Percentiles rank a stretch among this genome's conserved stretches.
These are phyloP conservation scores for Boletus sp. DNA, from an alignment of 768 basidiomycete species.

Conservation along the genomic window DNA sequence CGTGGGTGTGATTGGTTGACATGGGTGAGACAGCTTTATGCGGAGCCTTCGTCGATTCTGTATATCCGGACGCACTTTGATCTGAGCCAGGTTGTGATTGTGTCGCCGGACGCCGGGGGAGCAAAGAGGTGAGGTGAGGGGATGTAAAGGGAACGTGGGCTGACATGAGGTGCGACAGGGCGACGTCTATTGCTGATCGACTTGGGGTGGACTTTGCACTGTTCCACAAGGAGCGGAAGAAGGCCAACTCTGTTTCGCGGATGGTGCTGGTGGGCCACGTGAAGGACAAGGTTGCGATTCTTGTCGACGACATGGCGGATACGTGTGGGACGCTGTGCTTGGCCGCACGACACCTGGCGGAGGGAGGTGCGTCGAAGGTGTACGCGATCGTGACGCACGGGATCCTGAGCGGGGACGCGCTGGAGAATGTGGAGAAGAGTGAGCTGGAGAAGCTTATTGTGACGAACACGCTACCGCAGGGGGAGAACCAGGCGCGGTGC, in stretches of 20 bases:
- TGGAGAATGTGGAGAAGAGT: constrained; percentile 68
- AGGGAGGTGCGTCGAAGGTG: constrained; percentile 84
- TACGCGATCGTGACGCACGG: constrained; percentile 97
- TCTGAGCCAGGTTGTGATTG: constrained; percentile 84
- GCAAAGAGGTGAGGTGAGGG: constrained; percentile 75
- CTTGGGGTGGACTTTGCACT: constrained; percentile 97
- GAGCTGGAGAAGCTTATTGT: constrained; percentile 92
- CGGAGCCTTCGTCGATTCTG: constrained; percentile 91
- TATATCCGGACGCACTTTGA: constrained; percentile 94
- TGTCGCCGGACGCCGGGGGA: constrained; percentile 97
- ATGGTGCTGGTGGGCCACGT: constrained; percentile 97
- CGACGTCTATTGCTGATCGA: constrained; percentile 94
- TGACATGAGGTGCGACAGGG: constrained; percentile 49
- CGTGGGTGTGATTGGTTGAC: constrained; percentile 20
- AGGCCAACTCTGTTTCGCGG: constrained; percentile 90
- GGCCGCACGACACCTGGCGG: constrained; percentile 84
- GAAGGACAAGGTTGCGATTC: constrained; percentile 86
- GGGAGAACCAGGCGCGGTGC: constrained; percentile 67
- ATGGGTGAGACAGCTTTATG: constrained; percentile 64
- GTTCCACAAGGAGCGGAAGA: constrained; percentile 99
- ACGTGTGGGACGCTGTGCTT: constrained; percentile 93
- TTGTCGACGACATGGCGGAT: constrained; percentile 99
- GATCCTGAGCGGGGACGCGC: constrained; percentile 87
- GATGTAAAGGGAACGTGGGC: neutral
- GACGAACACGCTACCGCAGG: constrained; percentile 96